A percentile compares a stretch with the other conserved stretches of the same genome.
Evolutionary conservation across 371 early-diverging fungal genomes (phyloP).

Genomic region (Saksenaea vasiformis): DNA sequence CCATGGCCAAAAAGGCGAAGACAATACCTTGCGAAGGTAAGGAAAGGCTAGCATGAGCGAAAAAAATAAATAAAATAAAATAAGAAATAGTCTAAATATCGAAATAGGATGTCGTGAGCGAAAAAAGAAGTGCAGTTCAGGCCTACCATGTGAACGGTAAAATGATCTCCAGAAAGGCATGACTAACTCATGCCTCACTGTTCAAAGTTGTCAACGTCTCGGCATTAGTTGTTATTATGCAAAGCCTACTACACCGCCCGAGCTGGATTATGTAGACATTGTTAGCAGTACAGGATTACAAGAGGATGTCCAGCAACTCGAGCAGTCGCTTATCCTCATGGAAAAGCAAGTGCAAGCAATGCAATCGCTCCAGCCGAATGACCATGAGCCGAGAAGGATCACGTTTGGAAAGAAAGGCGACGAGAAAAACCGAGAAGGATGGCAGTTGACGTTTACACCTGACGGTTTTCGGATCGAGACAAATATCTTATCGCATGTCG

Average conservation of each 20-base stretch:
- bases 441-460: conserved; percentile 15
- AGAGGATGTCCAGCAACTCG: conserved; percentile 7
- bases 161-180: neutral
- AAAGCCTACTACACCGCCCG: conserved; percentile 10
- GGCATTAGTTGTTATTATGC: conserved; percentile 18
- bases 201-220: conserved; percentile 12
- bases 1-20: conserved; percentile 28
- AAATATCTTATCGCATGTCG: conserved; percentile 19
- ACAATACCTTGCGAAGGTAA: conserved; percentile 46
- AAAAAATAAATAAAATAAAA: neutral
- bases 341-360: conserved; percentile 13
- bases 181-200: neutral
- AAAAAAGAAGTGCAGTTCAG: conserved; percentile 46
- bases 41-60: neutral
- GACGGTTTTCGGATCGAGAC: conserved; percentile 25
- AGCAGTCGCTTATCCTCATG: conserved; percentile 7
- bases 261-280: neutral
- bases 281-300: conserved; percentile 3
- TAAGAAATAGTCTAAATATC: neutral
- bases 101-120: conserved; percentile 46
- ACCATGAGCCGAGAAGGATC: neutral
- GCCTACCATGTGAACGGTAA: conserved; percentile 48
- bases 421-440: neutral
- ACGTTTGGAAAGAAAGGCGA: neutral
- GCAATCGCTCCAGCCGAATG: conserved; percentile 5